Base-by-base conservation (phyloP, 2,329 filamentous ascomycete species). In the Hypoxylon sp. region DNA sequence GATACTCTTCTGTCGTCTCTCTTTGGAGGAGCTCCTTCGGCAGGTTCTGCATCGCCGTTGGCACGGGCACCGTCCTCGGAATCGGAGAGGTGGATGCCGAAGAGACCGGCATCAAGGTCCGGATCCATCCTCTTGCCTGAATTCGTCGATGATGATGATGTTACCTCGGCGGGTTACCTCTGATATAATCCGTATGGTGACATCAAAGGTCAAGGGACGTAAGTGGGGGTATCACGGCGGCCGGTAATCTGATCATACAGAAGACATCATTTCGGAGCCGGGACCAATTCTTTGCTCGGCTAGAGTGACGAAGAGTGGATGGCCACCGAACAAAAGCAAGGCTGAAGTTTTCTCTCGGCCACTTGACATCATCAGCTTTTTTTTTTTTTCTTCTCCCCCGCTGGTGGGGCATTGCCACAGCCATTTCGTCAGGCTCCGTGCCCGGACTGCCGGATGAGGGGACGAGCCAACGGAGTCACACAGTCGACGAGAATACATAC, bases 21-120 rank as follows among this genome's bases (percentile, higher is more conserved):
- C 23, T 60, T 56, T 6, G 49, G 49, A 1, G 15, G n/a, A 24
- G 60, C 62, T 13, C 57, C 62, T 13, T 60, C 51, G 17, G 50
- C 47, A 40, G 48, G 48, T 7, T 62, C 63, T 31, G 55, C 40
- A 41, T 55, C 52, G 8, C 66, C 60, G 58, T 62, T 55, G 13
- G 63, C 67, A 4, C 61, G 55, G 23, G 46, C 37, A n/a, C 66
- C 66, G 49, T 70, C 68, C 4, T 77, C 73, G 8, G 72, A 75
- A 45, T 78, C 76, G 31, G 74, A 75, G 51, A 80, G 68, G 20
- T 75, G 71, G 58, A 81, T 80, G 63, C 69, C 69, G 52, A 81
- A 72, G 48, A 80, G 75, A 23, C 74, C 75, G 11, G 70, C 56
- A 29, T 73, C 70, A 10, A 74, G 65, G 31, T 72, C 67, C 31